phyloP scores from a whole-genome alignment of 352 stramenopile species.

The Globisporangium canariense region DNA sequence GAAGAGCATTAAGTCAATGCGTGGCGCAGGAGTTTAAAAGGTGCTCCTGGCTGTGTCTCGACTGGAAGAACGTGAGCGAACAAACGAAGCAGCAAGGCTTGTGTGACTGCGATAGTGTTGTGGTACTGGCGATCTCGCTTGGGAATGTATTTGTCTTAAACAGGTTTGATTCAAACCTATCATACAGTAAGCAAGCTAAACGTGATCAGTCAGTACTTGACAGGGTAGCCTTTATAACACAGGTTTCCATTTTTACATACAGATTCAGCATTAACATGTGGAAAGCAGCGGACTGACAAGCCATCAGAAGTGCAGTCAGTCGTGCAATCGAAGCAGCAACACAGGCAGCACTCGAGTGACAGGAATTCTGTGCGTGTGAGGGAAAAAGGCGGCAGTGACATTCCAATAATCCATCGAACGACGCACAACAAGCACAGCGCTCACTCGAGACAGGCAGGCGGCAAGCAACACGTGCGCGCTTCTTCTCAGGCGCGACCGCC shows the following conservation, averaged over 20 bases:
- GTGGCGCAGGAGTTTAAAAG: too few species aligned
- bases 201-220: too few species aligned
- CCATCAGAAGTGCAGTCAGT: background rate
- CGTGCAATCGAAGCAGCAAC: background rate
- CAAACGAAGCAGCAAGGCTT: too few species aligned
- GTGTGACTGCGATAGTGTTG: too few species aligned
- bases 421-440: background rate
- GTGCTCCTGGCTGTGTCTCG: too few species aligned
- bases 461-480: background rate
- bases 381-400: background rate
- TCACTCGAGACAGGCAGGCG: background rate
- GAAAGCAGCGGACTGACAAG: background rate
- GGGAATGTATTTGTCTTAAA: too few species aligned
- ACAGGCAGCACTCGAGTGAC: background rate
- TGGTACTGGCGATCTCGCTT: too few species aligned
- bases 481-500: background rate
- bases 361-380: background rate
- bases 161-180: too few species aligned
- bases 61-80: too few species aligned
- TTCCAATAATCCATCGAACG: conserved; percentile 4
- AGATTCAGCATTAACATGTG: background rate
- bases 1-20: too few species aligned
- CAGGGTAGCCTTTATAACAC: background rate
- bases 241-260: background rate
- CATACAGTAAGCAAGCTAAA: too few species aligned